A percentile compares a stretch with the other conserved stretches of the same genome.
phyloP scores from a whole-genome alignment of 208 protist species.

The Porcisia hertigi region DNA sequence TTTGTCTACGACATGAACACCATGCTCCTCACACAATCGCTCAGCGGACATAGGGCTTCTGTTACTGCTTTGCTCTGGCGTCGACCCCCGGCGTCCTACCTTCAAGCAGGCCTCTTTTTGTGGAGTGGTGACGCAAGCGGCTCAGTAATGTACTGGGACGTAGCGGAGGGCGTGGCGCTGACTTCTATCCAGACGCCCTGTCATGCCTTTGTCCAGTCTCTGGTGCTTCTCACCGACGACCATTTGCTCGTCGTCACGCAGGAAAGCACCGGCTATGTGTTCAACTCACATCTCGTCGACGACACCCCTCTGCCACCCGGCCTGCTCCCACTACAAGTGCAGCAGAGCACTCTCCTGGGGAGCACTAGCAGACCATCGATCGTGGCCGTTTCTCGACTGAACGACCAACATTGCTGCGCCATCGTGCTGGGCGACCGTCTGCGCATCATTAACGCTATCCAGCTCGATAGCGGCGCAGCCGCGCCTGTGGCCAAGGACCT shows the following conservation, averaged over 20 bases:
- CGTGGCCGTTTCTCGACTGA: conserved; percentile 47
- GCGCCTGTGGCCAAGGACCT: conserved; percentile 52
- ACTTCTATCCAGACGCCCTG: conserved; percentile 54
- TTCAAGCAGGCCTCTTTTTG: conserved; percentile 70
- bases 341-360: conserved; percentile 14
- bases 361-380: conserved; percentile 22
- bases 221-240: conserved; percentile 52
- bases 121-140: conserved; percentile 59
- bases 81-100: conserved; percentile 48
- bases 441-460: conserved; percentile 47
- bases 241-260: conserved; percentile 65
- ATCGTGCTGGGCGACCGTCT: conserved; percentile 72
- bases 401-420: conserved; percentile 39
- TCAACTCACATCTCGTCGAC: conserved; percentile 61
- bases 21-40: conserved; percentile 74
- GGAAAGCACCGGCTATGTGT: conserved; percentile 60
- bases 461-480: conserved; percentile 23
- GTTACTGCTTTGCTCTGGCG: conserved; percentile 79
- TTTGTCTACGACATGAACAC: conserved; percentile 81
- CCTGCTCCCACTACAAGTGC: conserved; percentile 30
- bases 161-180: conserved; percentile 59
- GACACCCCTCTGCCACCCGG: conserved; percentile 33
- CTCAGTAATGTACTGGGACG: conserved; percentile 75
- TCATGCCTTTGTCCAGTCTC: conserved; percentile 35
- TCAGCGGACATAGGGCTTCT: conserved; percentile 49